phyloP scores from a whole-genome alignment of 352 stramenopile genomes.

The Saprolegnia diclina region DNA sequence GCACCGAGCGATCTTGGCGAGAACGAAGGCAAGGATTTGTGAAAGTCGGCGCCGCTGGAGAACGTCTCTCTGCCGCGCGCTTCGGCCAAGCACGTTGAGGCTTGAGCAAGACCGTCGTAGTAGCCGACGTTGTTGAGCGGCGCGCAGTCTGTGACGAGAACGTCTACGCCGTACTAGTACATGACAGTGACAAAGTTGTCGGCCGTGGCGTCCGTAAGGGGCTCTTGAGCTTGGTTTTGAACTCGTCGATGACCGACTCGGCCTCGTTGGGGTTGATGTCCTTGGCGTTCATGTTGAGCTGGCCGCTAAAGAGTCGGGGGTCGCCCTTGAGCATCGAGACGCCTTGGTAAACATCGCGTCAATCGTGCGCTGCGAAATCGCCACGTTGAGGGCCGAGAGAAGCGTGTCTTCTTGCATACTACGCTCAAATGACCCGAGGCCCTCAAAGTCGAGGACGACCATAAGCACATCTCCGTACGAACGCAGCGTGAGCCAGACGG shows the following conservation, averaged over 20 bases:
- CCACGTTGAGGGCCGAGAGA: conserved; percentile 64
- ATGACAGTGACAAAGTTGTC: conserved; percentile 59
- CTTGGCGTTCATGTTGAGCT: conserved; percentile 63
- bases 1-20: not conserved
- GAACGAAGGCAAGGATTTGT: conserved; percentile 46
- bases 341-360: conserved; percentile 57
- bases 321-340: conserved; percentile 56
- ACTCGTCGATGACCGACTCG: conserved; percentile 43
- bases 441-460: conserved; percentile 77
- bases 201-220: conserved; percentile 40
- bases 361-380: conserved; percentile 62
- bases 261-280: conserved; percentile 65
- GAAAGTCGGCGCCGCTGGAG: conserved; percentile 42
- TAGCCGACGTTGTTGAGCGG: conserved; percentile 57
- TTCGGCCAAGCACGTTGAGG: conserved; percentile 35
- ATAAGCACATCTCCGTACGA: conserved; percentile 37
- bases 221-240: conserved; percentile 43
- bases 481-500: conserved; percentile 21
- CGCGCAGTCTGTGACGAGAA: conserved; percentile 60
- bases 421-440: conserved; percentile 60
- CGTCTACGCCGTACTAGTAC: conserved; percentile 49
- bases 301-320: conserved; percentile 47
- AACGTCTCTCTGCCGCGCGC: conserved; percentile 33
- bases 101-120: conserved; percentile 48
- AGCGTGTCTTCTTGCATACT: conserved; percentile 75